Evolutionary conservation across 164 flowering plant genomes (phyloP).

Genomic region (Annona cherimola): DNA sequence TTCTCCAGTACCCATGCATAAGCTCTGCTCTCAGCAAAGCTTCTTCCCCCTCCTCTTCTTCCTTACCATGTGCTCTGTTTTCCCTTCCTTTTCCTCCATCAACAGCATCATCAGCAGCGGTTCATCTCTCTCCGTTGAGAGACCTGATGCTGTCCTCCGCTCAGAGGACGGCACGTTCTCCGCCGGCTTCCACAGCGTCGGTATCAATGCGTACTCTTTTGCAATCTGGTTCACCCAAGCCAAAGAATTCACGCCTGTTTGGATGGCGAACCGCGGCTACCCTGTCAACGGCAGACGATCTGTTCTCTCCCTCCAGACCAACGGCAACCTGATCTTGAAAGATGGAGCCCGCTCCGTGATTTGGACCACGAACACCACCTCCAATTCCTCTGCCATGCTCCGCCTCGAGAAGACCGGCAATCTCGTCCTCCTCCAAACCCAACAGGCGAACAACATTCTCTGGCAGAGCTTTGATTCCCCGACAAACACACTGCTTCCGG

Average conservation of each 20-base stretch:
- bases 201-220: constrained; percentile 14
- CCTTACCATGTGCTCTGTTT: background rate
- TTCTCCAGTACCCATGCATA: background rate
- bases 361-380: constrained; percentile 16
- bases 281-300: constrained; percentile 17
- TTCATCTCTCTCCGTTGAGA: constrained; percentile 16
- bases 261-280: constrained; percentile 24
- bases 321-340: constrained; percentile 13
- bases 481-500: constrained; percentile 41
- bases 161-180: constrained; percentile 17
- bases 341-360: constrained; percentile 11
- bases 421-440: constrained; percentile 18
- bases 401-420: constrained; percentile 27
- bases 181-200: constrained; percentile 18
- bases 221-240: constrained; percentile 21
- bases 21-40: background rate
- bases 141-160: constrained; percentile 5
- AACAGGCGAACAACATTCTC: background rate
- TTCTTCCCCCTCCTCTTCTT: background rate
- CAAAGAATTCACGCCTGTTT: constrained; percentile 5
- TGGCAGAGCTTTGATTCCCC: constrained; percentile 44
- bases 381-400: background rate
- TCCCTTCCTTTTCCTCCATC: background rate
- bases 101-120: constrained; percentile 7
- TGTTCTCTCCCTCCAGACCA: background rate